Evolutionary conservation across 2,329 filamentous ascomycete species (phyloP), one percentile per base, ranked within the genome.

Genomic region (Nemania sp.): DNA sequence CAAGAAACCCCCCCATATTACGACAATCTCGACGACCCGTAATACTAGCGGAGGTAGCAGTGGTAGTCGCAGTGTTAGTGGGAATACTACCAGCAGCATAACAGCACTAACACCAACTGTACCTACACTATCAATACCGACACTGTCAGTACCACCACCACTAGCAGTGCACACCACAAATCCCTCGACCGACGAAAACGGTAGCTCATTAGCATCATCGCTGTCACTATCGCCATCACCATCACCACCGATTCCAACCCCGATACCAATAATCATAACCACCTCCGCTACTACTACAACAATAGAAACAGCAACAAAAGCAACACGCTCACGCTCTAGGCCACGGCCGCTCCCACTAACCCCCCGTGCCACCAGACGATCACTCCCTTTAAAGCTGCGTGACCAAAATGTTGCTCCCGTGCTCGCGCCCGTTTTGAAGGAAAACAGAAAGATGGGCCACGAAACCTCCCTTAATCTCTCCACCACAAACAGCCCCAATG

Each of bases 401-500:
- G 77, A 81, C 72, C 79, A 82, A 78, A 80, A 83, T 83, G 81
- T 77, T 73, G 72, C 74, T 65, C 71, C 67, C 60, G 65, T 75
- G 66, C 72, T 74, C 51, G 67, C 71, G 70, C 72, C 78, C 72
- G 73, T 74, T 72, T 66, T 77, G 73, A 76, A 75, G 74, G 68
- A 74, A 71, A 64, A 62, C 66, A 71, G 70, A 73, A 79, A 72
- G 67, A 82, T 82, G 81, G 78, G 79, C 64, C 74, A 76, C 70
- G 79, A 82, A 45, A 80, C 86, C 84, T 81, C 84, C 82, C 60
- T 64, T 70, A 82, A 81, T 55, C 53, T 38, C 80, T 82, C 82
- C 79, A 80, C 80, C 75, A 80, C 79, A 78, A n/a, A 20, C 41
- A 45, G 3, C 18, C 7, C 41, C 41, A 45, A 45, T 45, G 41